These are phyloP conservation scores for Zygotorulaspora florentina DNA, from an alignment of 805 yeast species.

Conservation along the genomic window DNA sequence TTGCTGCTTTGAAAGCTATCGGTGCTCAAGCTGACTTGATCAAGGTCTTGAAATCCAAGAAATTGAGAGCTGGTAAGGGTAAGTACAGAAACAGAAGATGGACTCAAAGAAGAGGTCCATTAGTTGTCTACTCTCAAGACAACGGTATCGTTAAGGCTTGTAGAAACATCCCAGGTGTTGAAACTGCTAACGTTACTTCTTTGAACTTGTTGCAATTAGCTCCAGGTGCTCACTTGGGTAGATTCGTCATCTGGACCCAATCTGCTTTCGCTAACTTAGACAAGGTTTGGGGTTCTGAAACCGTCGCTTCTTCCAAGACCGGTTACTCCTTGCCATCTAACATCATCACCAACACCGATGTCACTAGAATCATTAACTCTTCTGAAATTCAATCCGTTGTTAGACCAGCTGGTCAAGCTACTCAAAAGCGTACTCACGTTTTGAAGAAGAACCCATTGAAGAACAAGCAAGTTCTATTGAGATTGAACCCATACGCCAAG, in stretches of 20 bases:
- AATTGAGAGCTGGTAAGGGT: conserved; percentile 99
- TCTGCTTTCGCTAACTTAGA: conserved; percentile 95
- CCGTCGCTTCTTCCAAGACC: conserved; percentile 77
- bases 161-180: conserved; percentile 99
- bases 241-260: conserved; percentile 99
- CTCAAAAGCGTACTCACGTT: conserved; percentile 91
- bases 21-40: conserved; percentile 98
- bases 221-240: conserved; percentile 99
- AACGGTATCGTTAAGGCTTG: conserved; percentile 97
- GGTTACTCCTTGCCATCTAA: conserved; percentile 90
- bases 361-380: conserved; percentile 96
- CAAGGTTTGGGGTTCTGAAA: conserved; percentile 93
- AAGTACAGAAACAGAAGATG: conserved; percentile 99
- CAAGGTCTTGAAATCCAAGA: conserved; percentile 98
- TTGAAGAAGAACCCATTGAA: conserved; percentile 98
- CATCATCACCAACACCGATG: conserved; percentile 94
- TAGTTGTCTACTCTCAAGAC: conserved; percentile 97
- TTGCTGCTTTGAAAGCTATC: conserved; percentile 94
- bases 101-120: conserved; percentile 99
- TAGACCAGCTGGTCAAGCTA: conserved; percentile 92
- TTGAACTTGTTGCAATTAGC: conserved; percentile 97
- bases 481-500: conserved; percentile 99
- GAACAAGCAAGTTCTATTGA: conserved; percentile 97
- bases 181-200: conserved; percentile 86
- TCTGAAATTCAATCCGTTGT: conserved; percentile 97